Evolutionary conservation across 768 basidiomycete species (phyloP).

Genomic region (Lactarius tabidus): DNA sequence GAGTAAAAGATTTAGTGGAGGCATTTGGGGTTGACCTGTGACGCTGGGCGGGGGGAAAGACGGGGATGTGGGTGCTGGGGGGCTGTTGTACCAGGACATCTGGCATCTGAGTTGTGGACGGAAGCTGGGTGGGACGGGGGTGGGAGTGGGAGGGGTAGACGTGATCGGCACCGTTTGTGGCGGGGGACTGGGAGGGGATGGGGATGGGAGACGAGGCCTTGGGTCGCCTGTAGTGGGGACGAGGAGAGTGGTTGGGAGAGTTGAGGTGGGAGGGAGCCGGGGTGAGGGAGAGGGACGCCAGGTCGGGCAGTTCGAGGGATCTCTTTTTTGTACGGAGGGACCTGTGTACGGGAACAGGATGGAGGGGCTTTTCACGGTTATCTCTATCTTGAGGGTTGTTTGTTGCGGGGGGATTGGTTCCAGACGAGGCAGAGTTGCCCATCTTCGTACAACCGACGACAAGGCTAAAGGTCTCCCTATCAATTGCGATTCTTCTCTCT

Average conservation of each 20-base stretch:
- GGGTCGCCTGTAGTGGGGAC: slow-evolving; percentile 39
- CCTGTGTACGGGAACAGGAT: slow-evolving; percentile 47
- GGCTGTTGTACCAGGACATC: slow-evolving; percentile 41
- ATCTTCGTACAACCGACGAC: slow-evolving; percentile 19
- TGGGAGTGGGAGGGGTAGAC: slow-evolving; percentile 21
- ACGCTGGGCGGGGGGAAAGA: slow-evolving; percentile 29
- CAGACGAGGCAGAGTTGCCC: slow-evolving; percentile 23
- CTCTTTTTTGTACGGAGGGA: slow-evolving; percentile 66
- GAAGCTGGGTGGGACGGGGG: slow-evolving; percentile 22
- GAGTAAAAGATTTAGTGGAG: slow-evolving; percentile 42
- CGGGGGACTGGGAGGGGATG: slow-evolving; percentile 35
- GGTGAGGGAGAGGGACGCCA: slow-evolving; percentile 49
- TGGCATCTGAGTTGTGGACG: slow-evolving; percentile 34
- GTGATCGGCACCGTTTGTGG: slow-evolving; percentile 28
- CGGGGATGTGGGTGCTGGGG: slow-evolving; percentile 42
- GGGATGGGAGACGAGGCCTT: slow-evolving; percentile 48
- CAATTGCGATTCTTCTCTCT: not conserved
- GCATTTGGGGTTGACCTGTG: slow-evolving; percentile 30
- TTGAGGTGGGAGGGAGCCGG: slow-evolving; percentile 37
- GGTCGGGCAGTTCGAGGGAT: slow-evolving; percentile 74
- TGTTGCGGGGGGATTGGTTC: slow-evolving; percentile 14
- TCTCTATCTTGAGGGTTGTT: slow-evolving; percentile 21
- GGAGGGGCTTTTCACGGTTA: slow-evolving; percentile 24
- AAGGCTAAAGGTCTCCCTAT: not conserved
- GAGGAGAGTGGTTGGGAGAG: slow-evolving; percentile 41